phyloP scores from a whole-genome alignment of 2,329 filamentous ascomycete genomes.

The Amylocarpus encephaloides region DNA sequence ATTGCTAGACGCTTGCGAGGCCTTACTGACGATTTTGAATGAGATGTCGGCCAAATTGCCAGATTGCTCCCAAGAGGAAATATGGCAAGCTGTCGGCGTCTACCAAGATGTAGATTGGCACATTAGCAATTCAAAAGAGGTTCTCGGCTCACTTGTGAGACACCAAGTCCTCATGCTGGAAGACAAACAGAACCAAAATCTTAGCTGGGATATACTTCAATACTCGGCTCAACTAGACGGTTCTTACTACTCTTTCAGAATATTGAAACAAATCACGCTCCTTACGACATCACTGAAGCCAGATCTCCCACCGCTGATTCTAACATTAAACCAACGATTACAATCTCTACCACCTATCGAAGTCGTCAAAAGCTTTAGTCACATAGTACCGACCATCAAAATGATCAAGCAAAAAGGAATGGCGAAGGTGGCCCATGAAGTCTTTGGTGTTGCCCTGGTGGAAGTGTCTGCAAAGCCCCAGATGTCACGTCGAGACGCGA shows the following conservation, averaged over 20 bases:
- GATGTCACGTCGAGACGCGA: constrained; percentile 5
- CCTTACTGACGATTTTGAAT: constrained; percentile 14
- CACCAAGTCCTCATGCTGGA: constrained; percentile 10
- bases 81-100: constrained; percentile 26
- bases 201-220: constrained; percentile 31
- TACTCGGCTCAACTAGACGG: constrained; percentile 29
- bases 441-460: constrained; percentile 9
- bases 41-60: constrained; percentile 14
- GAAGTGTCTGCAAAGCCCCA: background rate
- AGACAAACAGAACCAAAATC: constrained; percentile 1
- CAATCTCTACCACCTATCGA: constrained; percentile 21
- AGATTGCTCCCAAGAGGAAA: constrained; percentile 8
- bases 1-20: constrained; percentile 22
- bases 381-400: constrained; percentile 10
- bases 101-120: constrained; percentile 29
- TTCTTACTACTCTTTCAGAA: constrained; percentile 30
- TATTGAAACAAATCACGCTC: constrained; percentile 28
- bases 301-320: constrained; percentile 8
- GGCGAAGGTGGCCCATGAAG: constrained; percentile 7
- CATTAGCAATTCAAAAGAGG: constrained; percentile 17
- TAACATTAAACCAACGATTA: constrained; percentile 14
- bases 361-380: constrained; percentile 12
- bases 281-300: constrained; percentile 11
- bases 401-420: constrained; percentile 7
- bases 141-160: constrained; percentile 10